Evolutionary conservation across 2,329 filamentous ascomycete genomes (phyloP), one percentile per base, ranked within the genome.

Genomic region (Penicillium sp.): DNA sequence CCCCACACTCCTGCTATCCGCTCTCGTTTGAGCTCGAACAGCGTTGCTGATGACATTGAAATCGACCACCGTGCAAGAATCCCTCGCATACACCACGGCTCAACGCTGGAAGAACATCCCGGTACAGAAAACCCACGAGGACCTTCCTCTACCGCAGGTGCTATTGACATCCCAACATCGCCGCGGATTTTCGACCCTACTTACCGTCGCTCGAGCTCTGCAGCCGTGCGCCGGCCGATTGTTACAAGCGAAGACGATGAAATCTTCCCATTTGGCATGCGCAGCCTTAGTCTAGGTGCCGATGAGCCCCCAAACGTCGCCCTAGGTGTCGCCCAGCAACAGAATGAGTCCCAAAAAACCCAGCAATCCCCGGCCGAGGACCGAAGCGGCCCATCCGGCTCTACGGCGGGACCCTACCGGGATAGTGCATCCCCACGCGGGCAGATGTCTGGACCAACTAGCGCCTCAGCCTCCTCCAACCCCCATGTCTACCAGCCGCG

Each of bases 1-100:
- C 94, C 92, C 2, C 92, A 97, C 68, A 96, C 92, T 0, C 94
- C 94, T 4, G 92, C 92, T 11, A 91, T 97, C 29, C 93, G 93
- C 21, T 97, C 92, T 8, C 85, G 94, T n/a, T 79, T 99, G 23
- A 96, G 91, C 69, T 91, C 94, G 61, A 92, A 95, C 69, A 94
- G 90, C 50, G 91, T 94, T 59, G 86, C 87, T 43, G 88, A 91
- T 62, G 89, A 91, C 68, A 75, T 78, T 51, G 75, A 75, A 40
- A 70, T 67, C 45, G 76, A 71, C 53, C 71, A 68, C 61, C 66
- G 68, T 57, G 65, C 72, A 51, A 64, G 68, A 23, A 61, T 68
- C 11, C 59, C 69, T 13, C 70, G 65, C 50, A 66, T 68, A 31
- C 70, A 71, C 27, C 68, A 65, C 45, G 68, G 68, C 55, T 73